phyloP scores from a whole-genome alignment of 23 red algal genomes.

The Agarophyton chilense region DNA sequence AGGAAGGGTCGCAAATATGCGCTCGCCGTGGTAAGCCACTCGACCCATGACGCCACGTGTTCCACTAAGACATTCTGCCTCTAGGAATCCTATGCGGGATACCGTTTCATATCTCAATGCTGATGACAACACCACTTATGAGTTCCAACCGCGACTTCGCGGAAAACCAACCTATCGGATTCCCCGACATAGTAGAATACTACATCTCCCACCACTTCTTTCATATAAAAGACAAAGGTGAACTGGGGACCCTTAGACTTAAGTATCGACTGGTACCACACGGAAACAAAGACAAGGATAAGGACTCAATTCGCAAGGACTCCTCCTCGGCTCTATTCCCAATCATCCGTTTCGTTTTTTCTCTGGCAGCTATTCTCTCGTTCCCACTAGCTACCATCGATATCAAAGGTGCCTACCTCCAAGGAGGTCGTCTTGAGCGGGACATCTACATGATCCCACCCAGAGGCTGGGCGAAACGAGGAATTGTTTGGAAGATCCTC shows the following conservation, averaged over 20 bases:
- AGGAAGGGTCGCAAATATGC: too few relatives aligned
- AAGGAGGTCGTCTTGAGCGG: neutral
- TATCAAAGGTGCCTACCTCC: too few relatives aligned
- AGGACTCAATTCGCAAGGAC: slow-evolving; percentile 26
- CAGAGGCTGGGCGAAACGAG: neutral
- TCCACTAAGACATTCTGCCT: too few relatives aligned
- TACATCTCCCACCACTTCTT: slow-evolving; percentile 53
- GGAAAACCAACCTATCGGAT: too few relatives aligned
- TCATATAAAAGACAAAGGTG: slow-evolving; percentile 28
- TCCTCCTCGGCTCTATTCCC: slow-evolving; percentile 42
- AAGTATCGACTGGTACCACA: slow-evolving; percentile 49
- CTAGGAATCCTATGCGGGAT: too few relatives aligned
- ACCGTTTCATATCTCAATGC: too few relatives aligned
- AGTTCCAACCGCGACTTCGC: too few relatives aligned
- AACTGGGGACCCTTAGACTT: neutral
- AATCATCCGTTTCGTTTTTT: slow-evolving; percentile 27
- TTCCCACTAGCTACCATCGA: neutral
- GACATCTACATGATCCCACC: slow-evolving; percentile 30
- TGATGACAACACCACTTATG: too few relatives aligned
- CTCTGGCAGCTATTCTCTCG: neutral
- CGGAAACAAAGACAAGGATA: slow-evolving; percentile 10
- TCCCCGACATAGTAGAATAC: too few relatives aligned
- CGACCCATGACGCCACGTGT: too few relatives aligned
- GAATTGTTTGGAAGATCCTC: slow-evolving; percentile 40
- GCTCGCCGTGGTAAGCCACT: too few relatives aligned